Conservation (phyloP, 495 filamentous ascomycete species). For the Penicillium lagena region DNA sequence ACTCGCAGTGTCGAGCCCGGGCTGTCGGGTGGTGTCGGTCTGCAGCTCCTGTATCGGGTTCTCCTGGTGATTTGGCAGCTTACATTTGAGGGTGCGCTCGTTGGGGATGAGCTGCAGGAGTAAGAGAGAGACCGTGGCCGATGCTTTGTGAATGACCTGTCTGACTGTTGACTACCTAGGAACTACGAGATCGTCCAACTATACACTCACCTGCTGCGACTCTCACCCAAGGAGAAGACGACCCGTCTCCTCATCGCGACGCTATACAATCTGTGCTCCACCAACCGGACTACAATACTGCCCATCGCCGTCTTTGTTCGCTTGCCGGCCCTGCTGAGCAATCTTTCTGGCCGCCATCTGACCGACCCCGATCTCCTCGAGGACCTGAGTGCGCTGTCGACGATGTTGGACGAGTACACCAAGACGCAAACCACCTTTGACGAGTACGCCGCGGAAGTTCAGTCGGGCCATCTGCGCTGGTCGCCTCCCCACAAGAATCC, state of each 20-base stretch:
- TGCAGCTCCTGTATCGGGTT: slow-evolving; percentile 93
- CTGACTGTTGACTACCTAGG: slow-evolving; percentile 33
- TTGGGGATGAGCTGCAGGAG: slow-evolving; percentile 85
- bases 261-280: slow-evolving; percentile 71
- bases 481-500: slow-evolving; percentile 88
- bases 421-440: slow-evolving; percentile 96
- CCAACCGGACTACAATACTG: slow-evolving; percentile 71
- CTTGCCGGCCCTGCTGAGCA: slow-evolving; percentile 73
- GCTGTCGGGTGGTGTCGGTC: slow-evolving; percentile 73
- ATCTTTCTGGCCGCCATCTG: slow-evolving; percentile 74
- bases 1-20: slow-evolving; percentile 55
- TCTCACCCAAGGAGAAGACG: slow-evolving; percentile 97
- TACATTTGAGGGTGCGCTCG: slow-evolving; percentile 76
- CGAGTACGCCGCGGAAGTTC: slow-evolving; percentile 85
- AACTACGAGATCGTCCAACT: slow-evolving; percentile 89
- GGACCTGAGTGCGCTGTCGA: slow-evolving; percentile 68
- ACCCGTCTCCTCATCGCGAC: slow-evolving; percentile 87
- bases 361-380: slow-evolving; percentile 85
- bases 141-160: neutral
- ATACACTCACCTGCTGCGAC: slow-evolving; percentile 79
- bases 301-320: slow-evolving; percentile 76
- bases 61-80: slow-evolving; percentile 92
- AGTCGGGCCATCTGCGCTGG: slow-evolving; percentile 88
- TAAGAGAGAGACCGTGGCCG: slow-evolving; percentile 29
- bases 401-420: slow-evolving; percentile 86